Evolutionary conservation across 129 eudicot species (phyloP).

Genomic region (Flaveria sonorensis): DNA sequence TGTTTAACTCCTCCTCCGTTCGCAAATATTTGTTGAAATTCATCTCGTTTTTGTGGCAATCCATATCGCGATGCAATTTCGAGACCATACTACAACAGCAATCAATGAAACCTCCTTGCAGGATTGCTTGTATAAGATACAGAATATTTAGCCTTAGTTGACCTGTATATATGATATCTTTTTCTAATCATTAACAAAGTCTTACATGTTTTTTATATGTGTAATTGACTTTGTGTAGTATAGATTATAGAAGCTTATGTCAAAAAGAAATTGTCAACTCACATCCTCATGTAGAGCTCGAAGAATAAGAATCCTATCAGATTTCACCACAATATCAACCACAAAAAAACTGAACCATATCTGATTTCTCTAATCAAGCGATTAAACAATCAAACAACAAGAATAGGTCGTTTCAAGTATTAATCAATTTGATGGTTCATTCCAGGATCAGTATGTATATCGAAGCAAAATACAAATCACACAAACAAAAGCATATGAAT

Average conservation of each 20-base stretch:
- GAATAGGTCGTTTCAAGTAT: neutral
- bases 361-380: too few species aligned
- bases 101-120: neutral
- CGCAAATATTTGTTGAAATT: neutral
- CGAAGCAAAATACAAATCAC: neutral
- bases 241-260: neutral
- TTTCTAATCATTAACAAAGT: neutral
- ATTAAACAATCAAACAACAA: neutral
- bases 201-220: neutral
- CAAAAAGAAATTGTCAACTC: neutral
- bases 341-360: neutral
- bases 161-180: neutral
- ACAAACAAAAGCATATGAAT: neutral
- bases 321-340: neutral
- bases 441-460: conserved; percentile 1
- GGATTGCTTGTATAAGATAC: too few species aligned
- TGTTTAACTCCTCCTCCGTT: neutral
- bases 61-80: too few species aligned
- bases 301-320: neutral
- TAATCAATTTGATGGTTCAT: neutral
- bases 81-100: neutral
- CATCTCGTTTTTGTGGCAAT: neutral
- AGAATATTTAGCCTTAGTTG: neutral
- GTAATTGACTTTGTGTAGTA: neutral
- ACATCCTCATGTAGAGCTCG: neutral